Evolutionary conservation across 177 flowering plant genomes (phyloP).

Genomic region (Vitis hybrid): DNA sequence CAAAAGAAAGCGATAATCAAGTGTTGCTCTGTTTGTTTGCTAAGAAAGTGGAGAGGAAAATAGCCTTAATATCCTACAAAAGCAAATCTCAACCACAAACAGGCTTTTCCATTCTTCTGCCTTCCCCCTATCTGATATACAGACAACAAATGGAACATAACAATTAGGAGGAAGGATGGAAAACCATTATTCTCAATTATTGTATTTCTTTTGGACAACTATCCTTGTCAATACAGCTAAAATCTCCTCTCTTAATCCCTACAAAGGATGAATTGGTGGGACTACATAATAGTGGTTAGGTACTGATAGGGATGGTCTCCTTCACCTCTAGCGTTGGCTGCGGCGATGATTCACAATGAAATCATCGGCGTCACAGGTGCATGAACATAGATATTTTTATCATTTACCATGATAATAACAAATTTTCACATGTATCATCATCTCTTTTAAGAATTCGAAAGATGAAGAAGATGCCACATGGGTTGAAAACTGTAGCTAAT

Average conservation of each 20-base stretch:
- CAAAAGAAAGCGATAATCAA: no score
- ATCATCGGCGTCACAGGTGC: no score
- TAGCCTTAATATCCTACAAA: neutral
- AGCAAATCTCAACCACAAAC: no score
- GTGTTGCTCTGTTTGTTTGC: neutral
- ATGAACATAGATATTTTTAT: no score
- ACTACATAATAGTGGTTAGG: neutral
- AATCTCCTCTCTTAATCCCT: neutral
- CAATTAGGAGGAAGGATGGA: neutral
- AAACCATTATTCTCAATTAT: neutral
- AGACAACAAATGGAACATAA: neutral
- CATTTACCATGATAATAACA: no score
- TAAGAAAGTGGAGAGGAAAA: neutral
- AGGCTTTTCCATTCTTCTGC: neutral
- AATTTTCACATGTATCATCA: no score
- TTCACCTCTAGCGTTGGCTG: neutral
- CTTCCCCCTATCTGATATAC: neutral
- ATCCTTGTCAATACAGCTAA: conserved; percentile 7
- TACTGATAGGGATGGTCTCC: conserved; percentile 1
- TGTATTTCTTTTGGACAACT: conserved; percentile 9
- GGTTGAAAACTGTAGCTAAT: no score
- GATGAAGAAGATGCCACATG: no score
- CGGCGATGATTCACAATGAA: neutral
- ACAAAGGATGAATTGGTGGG: neutral
- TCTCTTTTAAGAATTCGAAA: no score